phyloP scores from a whole-genome alignment of 1,284 basidiomycete genomes.

The Ustilago cynodontis region DNA sequence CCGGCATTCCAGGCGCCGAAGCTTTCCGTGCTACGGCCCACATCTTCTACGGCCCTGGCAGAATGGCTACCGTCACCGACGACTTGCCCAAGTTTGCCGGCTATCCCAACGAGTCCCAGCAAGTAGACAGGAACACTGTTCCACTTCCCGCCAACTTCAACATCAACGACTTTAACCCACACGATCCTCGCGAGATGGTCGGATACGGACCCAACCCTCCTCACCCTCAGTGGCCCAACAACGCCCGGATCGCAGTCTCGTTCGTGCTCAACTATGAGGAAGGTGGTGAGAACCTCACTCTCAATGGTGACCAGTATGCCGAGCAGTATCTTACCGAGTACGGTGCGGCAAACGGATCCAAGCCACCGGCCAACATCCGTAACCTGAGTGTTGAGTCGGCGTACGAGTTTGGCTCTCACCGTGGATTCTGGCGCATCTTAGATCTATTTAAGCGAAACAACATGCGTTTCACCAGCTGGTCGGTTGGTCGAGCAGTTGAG shows the following conservation, averaged over 20 bases:
- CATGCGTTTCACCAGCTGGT: constrained; percentile 68
- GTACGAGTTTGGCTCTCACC: constrained; percentile 71
- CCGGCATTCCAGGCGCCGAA: constrained; percentile 19
- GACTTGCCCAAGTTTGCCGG: constrained; percentile 43
- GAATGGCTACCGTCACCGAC: constrained; percentile 31
- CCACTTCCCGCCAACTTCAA: constrained; percentile 31
- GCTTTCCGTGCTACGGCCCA: constrained; percentile 33
- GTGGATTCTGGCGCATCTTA: constrained; percentile 71
- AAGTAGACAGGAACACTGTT: constrained; percentile 34
- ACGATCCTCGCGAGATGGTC: constrained; percentile 58
- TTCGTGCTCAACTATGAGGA: constrained; percentile 72
- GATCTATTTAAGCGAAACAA: constrained; percentile 68
- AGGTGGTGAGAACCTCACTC: constrained; percentile 69
- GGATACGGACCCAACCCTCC: constrained; percentile 70
- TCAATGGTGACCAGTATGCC: constrained; percentile 66
- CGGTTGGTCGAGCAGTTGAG: constrained; percentile 70
- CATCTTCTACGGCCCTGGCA: constrained; percentile 49
- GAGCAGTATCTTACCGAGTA: constrained; percentile 69
- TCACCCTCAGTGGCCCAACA: constrained; percentile 70
- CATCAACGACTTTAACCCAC: constrained; percentile 37
- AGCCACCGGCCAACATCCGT: constrained; percentile 53
- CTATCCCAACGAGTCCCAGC: constrained; percentile 39
- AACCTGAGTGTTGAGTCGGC: constrained; percentile 69
- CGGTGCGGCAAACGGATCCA: constrained; percentile 55
- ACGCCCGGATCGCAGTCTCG: constrained; percentile 69